Conservation (phyloP, 768 basidiomycete species). For the Boletus eberwhitei region DNA sequence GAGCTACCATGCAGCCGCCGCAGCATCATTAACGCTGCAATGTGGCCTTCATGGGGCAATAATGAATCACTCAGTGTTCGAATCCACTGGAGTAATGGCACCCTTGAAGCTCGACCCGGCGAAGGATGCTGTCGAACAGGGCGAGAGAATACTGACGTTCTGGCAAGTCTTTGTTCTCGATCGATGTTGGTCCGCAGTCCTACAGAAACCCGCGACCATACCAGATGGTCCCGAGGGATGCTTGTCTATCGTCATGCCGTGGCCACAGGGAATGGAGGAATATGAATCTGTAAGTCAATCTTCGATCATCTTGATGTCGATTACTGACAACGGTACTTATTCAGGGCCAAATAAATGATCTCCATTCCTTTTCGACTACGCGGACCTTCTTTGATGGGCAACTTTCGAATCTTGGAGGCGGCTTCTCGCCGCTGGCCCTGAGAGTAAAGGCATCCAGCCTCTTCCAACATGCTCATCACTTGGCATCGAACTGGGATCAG, state of each 20-base stretch:
- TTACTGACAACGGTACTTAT: conserved; percentile 15
- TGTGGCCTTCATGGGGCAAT: conserved; percentile 58
- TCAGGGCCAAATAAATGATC: conserved; percentile 57
- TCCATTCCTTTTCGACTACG: conserved; percentile 54
- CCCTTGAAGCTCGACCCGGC: conserved; percentile 53
- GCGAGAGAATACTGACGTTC: conserved; percentile 71
- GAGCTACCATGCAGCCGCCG: conserved; percentile 71
- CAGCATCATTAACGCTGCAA: conserved; percentile 70
- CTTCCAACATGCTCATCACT: conserved; percentile 61
- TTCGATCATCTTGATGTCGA: conserved; percentile 2
- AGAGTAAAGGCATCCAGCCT: conserved; percentile 77
- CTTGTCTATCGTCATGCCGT: conserved; percentile 66
- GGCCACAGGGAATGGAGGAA: conserved; percentile 71
- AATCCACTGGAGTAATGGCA: conserved; percentile 33
- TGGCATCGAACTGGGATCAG: conserved; percentile 59
- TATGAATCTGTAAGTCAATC: conserved; percentile 60
- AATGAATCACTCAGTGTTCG: conserved; percentile 33
- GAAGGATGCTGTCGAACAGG: conserved; percentile 57
- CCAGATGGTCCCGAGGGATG: conserved; percentile 58
- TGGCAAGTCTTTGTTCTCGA: conserved; percentile 85
- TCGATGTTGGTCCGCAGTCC: conserved; percentile 74
- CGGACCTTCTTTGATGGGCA: conserved; percentile 61
- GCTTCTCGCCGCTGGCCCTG: conserved; percentile 61
- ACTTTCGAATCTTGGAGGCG: conserved; percentile 43
- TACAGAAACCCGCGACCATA: conserved; percentile 64